Evolutionary conservation across 1,284 basidiomycete species (phyloP), one percentile per base, ranked within the genome.

Genomic region (Boletellus sp.): DNA sequence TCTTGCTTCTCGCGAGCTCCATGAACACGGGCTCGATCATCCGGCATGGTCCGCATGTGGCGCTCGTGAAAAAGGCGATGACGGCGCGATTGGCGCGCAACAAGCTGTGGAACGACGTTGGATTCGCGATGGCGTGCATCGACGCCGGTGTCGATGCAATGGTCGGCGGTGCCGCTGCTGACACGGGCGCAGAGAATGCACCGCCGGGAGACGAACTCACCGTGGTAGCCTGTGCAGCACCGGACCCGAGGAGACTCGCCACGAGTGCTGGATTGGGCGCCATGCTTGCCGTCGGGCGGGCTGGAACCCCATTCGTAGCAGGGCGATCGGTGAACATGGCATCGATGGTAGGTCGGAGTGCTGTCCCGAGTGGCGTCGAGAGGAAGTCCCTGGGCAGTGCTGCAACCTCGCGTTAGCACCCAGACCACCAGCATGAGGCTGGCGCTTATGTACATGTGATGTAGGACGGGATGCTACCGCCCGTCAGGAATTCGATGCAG

Each of bases 371-470:
- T 0, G 93, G 90, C 0, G 93, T 95, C 1, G 89, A 84, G 19
- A 96, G 77, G 65, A 96, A 94, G 57, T 95, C 91, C 9, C 81
- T 78, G 0, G 93, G 91, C 0, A 94, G 74, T 49, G 92, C 91
- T 93, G 54, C 2, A 27, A 19, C n/a, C 7, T 13, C 3, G 22
- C 36, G 17, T 50, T 30, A 38, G 26, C 8, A 19, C 29, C 22
- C 4, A 13, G 19, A 29, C 0, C 14, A 20, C 32, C 5, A 11
- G 7, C 4, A 0, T 16, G 5, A 14, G 4, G 22, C 10, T 4
- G 11, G 50, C 46, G 34, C 57, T 37, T 46, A n/a, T n/a, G n/a
- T n/a, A 79, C 87, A 82, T 70, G 77, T 87, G 52, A 94, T 90
- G 71, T 82, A 91, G 1, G 74, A 56, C 4, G 92, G 91, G 51